A percentile compares a stretch with the other conserved stretches of the same genome.
These are phyloP conservation scores for Pichia sp. DNA, from an alignment of 1,139 yeast species.

Conservation along the genomic window DNA sequence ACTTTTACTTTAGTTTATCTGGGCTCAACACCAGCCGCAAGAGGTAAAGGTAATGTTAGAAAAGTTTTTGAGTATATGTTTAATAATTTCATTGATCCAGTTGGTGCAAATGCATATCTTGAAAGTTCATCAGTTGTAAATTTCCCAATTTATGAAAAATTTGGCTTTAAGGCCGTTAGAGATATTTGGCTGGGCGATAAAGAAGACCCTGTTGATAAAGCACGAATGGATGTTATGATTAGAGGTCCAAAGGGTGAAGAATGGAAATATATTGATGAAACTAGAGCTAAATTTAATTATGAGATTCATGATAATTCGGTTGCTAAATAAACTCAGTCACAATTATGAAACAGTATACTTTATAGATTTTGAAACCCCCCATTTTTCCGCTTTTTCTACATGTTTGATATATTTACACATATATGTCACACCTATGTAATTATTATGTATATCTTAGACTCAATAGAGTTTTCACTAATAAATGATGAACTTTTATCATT, in stretches of 20 bases:
- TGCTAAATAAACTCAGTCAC: slow-evolving; percentile 8
- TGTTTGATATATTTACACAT: not conserved
- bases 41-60: slow-evolving; percentile 66
- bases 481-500: too few species aligned
- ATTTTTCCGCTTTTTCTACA: not conserved
- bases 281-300: slow-evolving; percentile 22
- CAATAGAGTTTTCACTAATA: too few species aligned
- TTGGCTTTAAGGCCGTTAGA: slow-evolving; percentile 47
- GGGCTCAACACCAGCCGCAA: slow-evolving; percentile 51
- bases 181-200: slow-evolving; percentile 46
- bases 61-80: slow-evolving; percentile 53
- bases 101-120: slow-evolving; percentile 42
- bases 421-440: not conserved
- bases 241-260: slow-evolving; percentile 41
- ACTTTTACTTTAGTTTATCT: slow-evolving; percentile 55
- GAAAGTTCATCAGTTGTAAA: slow-evolving; percentile 52
- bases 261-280: slow-evolving; percentile 26
- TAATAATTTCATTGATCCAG: slow-evolving; percentile 42
- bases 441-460: too few species aligned
- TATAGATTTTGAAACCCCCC: not conserved
- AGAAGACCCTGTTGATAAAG: slow-evolving; percentile 35
- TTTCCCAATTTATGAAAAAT: slow-evolving; percentile 51
- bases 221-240: slow-evolving; percentile 54
- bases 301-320: slow-evolving; percentile 19
- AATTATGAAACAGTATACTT: not conserved